Base-by-base conservation (phyloP, 805 yeast genomes). In the Metschnikowia henanensis region DNA sequence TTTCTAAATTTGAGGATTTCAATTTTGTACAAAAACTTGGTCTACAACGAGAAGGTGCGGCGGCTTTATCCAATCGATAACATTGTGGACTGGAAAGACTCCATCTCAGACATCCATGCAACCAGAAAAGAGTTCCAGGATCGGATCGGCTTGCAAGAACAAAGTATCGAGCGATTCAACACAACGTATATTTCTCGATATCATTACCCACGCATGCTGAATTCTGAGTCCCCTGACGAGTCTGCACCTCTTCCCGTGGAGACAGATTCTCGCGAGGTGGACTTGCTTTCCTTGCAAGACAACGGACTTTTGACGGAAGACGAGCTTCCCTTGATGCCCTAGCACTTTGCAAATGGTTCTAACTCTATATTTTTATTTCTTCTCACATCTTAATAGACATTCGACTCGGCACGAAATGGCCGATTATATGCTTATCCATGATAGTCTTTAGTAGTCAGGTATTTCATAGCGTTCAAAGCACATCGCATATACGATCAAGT, bases 1-100 rank as follows among this genome's bases (percentile, higher is more conserved):
- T 70, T 62, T 43, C 57, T 70, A 33, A 60, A 56, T 39, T 43
- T 45, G 31, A 52, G 75, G 26, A 43, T 65, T 10, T 45, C 51
- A 12, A 46, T 62, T 7, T 54, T 70, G 35, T 68, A 70, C 51
- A 54, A 57, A 39, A 49, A 51, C 10, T 45, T 64, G 16, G 65
- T 69, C 8, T 58, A 58, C 44, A 61, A 59, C 37, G 45, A 45
- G 28, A 44, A 46, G 13, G 56, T 57, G 7, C 53, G 55, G 25
- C 46, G 47, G 20, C 26, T 51, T 6, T 59, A 61, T 38, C 62
- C 62, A 4, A 56, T 59, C 22, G 53, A 54, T 22, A 61, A 62
- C 37, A 30, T 49, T 13, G 41, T 44, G 37, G 55, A 51, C 25
- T 65, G 73, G 65, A 56, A 64, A 21, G 51, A 52, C 13, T 52